Conservation (phyloP, 176 grass and related monocot species). For the maize (Zea mays) region Zm-B73-REFERENCE-NAM-5.0 NC_050097.1:49039001-49039500, state of each 20-base stretch:
- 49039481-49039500: background rate
- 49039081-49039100: background rate
- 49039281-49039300: conserved; percentile 43
- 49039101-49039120: conserved; percentile 5
- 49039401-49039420: background rate
- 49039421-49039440: background rate
- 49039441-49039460: background rate
- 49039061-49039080: background rate
- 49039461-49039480: background rate
- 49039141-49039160: conserved; percentile 26
- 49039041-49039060: background rate
- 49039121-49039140: conserved; percentile 1
- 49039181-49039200: conserved; percentile 73
- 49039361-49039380: conserved; percentile 2
- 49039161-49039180: conserved; percentile 90
- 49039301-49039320: conserved; percentile 2
- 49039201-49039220: conserved; percentile 91
- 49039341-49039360: background rate
- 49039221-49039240: conserved; percentile 72
- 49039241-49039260: conserved; percentile 81
- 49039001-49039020: conserved; percentile 28
- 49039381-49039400: background rate
- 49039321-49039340: conserved; percentile 21
- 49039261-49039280: conserved; percentile 95
- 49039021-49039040: background rate